These are phyloP conservation scores for Colletotrichum agaves DNA, from an alignment of 2,329 filamentous ascomycete species.

Conservation along the genomic window DNA sequence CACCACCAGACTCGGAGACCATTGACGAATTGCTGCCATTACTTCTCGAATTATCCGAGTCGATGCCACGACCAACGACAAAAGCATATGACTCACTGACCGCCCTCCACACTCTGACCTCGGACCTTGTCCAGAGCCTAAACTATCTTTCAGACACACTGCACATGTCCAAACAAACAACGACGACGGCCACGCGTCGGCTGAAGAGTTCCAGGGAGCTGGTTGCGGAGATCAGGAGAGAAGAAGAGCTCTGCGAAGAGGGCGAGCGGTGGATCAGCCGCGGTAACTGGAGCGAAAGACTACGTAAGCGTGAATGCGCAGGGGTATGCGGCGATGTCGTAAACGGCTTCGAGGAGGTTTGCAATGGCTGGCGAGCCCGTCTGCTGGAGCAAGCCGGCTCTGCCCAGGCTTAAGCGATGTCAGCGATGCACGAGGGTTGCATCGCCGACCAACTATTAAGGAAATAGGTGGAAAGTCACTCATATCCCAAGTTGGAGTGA, in stretches of 20 bases:
- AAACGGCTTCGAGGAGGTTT: slow-evolving; percentile 91
- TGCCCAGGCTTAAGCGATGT: slow-evolving; percentile 49
- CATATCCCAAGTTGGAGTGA: slow-evolving; percentile 2
- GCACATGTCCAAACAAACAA: slow-evolving; percentile 93
- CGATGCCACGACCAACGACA: slow-evolving; percentile 73
- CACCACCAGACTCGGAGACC: slow-evolving; percentile 70
- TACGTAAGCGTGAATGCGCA: slow-evolving; percentile 83
- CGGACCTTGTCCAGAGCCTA: slow-evolving; percentile 81
- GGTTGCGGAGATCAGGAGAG: slow-evolving; percentile 84
- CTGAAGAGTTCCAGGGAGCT: slow-evolving; percentile 86
- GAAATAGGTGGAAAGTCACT: neutral
- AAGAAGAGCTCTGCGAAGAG: slow-evolving; percentile 84
- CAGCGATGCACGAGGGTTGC: too few species aligned
- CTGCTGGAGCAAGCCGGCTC: slow-evolving; percentile 73
- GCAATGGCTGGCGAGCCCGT: slow-evolving; percentile 83
- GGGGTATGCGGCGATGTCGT: slow-evolving; percentile 88
- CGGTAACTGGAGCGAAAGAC: slow-evolving; percentile 83
- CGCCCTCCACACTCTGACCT: slow-evolving; percentile 75
- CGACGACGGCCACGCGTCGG: slow-evolving; percentile 81
- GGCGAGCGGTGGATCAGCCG: slow-evolving; percentile 83
- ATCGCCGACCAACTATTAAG: too few species aligned
- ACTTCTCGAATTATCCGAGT: slow-evolving; percentile 71
- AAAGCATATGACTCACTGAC: slow-evolving; percentile 73
- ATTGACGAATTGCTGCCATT: slow-evolving; percentile 77
- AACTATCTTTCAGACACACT: slow-evolving; percentile 90